Conservation (phyloP, 1,139 yeast species). For the Kodamaea fungicola region DNA sequence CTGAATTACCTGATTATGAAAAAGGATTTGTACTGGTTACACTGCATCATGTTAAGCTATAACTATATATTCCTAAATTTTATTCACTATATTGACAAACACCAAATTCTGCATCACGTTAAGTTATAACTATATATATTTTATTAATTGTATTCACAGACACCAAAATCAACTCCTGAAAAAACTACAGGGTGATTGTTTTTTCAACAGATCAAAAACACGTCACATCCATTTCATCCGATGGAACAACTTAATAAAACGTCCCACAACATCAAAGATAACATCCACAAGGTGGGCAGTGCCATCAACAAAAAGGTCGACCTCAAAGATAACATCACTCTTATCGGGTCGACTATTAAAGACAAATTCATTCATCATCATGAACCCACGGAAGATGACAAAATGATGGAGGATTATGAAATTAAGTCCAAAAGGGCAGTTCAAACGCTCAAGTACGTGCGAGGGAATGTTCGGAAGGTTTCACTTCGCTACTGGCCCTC, state of each 20-base stretch:
- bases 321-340: conserved; percentile 13
- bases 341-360: conserved; percentile 14
- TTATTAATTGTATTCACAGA: too few relatives aligned
- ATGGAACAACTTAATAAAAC: conserved; percentile 6
- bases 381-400: conserved; percentile 38
- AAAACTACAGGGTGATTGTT: too few relatives aligned
- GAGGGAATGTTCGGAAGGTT: conserved; percentile 33
- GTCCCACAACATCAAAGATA: conserved; percentile 6
- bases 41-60: neutral
- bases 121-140: neutral
- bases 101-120: conserved; percentile 1
- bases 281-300: conserved; percentile 5
- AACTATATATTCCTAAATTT: too few relatives aligned
- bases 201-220: neutral
- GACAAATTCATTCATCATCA: conserved; percentile 15
- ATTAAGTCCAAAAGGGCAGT: conserved; percentile 40
- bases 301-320: conserved; percentile 7
- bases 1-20: conserved; percentile 1
- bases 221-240: neutral
- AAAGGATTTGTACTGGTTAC: conserved; percentile 3
- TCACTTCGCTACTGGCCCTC: conserved; percentile 33
- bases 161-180: too few relatives aligned
- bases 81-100: too few relatives aligned
- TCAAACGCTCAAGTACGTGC: conserved; percentile 42
- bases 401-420: conserved; percentile 38